These are phyloP conservation scores for Aechmea fasciata DNA, from an alignment of 176 grass and related monocot species.

Conservation along the genomic window DNA sequence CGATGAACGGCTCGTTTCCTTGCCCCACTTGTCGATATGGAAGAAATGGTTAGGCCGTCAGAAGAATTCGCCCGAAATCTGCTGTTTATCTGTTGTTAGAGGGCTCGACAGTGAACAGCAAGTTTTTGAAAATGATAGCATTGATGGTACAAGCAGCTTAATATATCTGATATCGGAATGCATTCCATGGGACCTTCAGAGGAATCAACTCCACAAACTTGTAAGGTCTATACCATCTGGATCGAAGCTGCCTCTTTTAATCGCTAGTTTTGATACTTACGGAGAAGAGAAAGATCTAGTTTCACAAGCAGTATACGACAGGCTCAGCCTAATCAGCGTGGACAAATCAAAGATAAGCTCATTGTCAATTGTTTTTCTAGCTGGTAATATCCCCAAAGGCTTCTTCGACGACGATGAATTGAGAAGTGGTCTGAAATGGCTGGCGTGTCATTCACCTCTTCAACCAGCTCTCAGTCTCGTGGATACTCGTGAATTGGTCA, in stretches of 20 bases:
- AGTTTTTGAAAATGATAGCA: conserved; percentile 30
- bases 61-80: conserved; percentile 8
- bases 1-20: conserved; percentile 27
- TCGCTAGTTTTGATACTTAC: conserved; percentile 46
- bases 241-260: conserved; percentile 64
- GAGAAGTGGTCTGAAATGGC: conserved; percentile 65
- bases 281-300: conserved; percentile 38
- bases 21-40: conserved; percentile 52
- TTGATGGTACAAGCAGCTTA: conserved; percentile 36
- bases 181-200: conserved; percentile 64
- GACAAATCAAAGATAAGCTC: conserved; percentile 37
- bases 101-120: conserved; percentile 36
- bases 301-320: conserved; percentile 38
- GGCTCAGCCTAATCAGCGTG: conserved; percentile 37
- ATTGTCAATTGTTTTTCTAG: conserved; percentile 62
- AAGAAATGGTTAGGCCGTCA: conserved; percentile 36
- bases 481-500: conserved; percentile 45
- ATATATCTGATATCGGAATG: conserved; percentile 75
- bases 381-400: conserved; percentile 18
- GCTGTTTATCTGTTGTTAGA: conserved; percentile 63
- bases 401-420: conserved; percentile 65
- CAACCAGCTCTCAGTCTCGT: conserved; percentile 54
- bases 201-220: conserved; percentile 42
- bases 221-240: conserved; percentile 47
- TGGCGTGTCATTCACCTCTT: conserved; percentile 39